Base-by-base conservation (phyloP, 106 monocot species). In the Cymbidium sinense region DNA sequence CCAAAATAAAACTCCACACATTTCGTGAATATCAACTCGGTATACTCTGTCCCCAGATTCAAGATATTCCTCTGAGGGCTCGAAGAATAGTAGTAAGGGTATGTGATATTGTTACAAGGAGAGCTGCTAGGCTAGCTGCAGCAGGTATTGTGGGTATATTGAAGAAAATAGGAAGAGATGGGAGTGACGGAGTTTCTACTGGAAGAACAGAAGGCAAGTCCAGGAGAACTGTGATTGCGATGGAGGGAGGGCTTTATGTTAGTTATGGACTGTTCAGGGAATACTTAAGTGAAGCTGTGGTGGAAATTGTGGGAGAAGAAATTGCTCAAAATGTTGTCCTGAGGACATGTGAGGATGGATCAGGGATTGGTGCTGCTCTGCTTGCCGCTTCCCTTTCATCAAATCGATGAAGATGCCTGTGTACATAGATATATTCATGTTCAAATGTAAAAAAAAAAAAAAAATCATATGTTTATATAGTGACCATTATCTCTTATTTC, bases 131-230 rank as follows among this genome's bases (percentile, higher is more conserved):
- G 36, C 77, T 99, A 69, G 90, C 82, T 28, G 95, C 95, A 12
- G 90, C 99, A 10, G 99, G 99, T n/a, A 93, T 99, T 34, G 99
- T 93, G 13, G 95, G 99, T 8, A 99, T 95, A 83, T 43, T 99
- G 73, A 99, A 93, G 80, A 99, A 99, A 70, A 87, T 99, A 27
- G 92, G 99, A 10, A 84, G 95, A 76, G 99, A 99, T 78, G 94
- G 93, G 8, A 95, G 90, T 28, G 85, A 85, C 37, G 88, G 82
- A 0, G 79, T 87, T 78, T 81, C 83, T 1, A 84, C 87, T 13
- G 88, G 91, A 2, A 81, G 88, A 75, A 52, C 77, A 3, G 86
- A 75, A 77, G 75, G 83, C 29, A 84, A 81, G 44, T 28, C 82
- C 1, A 86, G 74, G 70, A 86, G 92, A 77, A 89, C 92, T 3